Evolutionary conservation across 2,329 filamentous ascomycete species (phyloP), one percentile per base, ranked within the genome.

Genomic region (Aspergillus ochraceus): DNA sequence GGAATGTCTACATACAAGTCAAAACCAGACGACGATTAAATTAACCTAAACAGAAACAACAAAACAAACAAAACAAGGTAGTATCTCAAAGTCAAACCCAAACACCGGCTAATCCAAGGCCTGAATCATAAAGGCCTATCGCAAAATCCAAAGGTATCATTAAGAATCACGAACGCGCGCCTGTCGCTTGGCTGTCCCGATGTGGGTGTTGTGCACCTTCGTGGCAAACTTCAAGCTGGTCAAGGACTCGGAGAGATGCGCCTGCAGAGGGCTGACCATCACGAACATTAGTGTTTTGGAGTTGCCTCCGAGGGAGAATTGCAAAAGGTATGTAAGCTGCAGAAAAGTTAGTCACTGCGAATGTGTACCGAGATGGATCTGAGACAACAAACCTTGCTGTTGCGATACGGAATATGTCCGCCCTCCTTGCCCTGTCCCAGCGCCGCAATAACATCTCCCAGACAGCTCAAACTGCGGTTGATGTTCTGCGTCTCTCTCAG

Each of bases 221-320:
- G 91, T 96, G 17, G 95, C 95, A 77, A 99, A 99, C 71, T 95
- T 90, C 76, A 99, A 82, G 82, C 92, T 97, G 49, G 93, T 97
- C 73, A 97, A 81, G 3, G 93, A 97, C 82, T 99, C 95, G 70
- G 89, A 90, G 65, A 97, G 81, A 79, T 98, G 95, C 6, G 88
- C 90, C 79, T 96, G 91, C 60, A 98, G 81, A 36, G 95, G 95
- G 68, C 90, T 95, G 58, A 97, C 90, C 93, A 98, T 98, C 74
- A 98, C 92, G 75, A 99, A 97, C 95, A 99, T 99, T 69, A 99
- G 88, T 0, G 95, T 99, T 79, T 97, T 96, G 68, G 90, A 95
- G 76, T 97, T 97, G 17, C 95, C 95, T 4, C 95, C 94, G 8
- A 99, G 82, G 3, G 92, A 97, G 72, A 95, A 96, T 85, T 98